Evolutionary conservation across 2,329 filamentous ascomycete genomes (phyloP).

Genomic region (Ophiosphaerella herpotricha): DNA sequence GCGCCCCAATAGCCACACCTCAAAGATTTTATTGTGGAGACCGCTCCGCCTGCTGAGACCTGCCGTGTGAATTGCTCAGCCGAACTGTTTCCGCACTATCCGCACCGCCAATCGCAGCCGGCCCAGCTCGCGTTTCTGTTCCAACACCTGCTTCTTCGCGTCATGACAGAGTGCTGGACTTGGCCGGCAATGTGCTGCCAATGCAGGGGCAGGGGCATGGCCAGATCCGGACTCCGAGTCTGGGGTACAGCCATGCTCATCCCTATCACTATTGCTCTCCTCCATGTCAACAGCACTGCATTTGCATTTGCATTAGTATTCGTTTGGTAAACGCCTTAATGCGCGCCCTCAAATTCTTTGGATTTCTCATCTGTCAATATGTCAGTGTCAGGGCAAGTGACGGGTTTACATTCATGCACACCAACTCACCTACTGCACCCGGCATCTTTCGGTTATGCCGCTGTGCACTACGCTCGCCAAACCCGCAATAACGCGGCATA

Average conservation of each 20-base stretch:
- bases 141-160: slow-evolving; percentile 4
- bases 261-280: too few species aligned
- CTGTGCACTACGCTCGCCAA: neutral
- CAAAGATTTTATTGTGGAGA: slow-evolving; percentile 16
- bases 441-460: neutral
- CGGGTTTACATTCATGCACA: neutral
- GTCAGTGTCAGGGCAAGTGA: neutral
- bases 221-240: neutral
- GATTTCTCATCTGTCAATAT: too few species aligned
- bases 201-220: slow-evolving; percentile 5
- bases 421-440: neutral
- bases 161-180: neutral
- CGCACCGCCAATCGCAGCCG: slow-evolving; percentile 4
- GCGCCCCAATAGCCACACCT: slow-evolving; percentile 15
- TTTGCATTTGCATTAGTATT: too few species aligned
- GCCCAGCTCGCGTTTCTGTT: neutral
- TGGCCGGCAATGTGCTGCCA: slow-evolving; percentile 2
- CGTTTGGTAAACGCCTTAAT: too few species aligned
- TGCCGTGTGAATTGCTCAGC: slow-evolving; percentile 11
- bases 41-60: slow-evolving; percentile 18
- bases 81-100: slow-evolving; percentile 13
- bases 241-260: neutral
- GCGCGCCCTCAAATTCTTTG: too few species aligned
- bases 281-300: neutral
- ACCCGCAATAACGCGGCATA: neutral